These are phyloP conservation scores for Syzygium aromaticum DNA, from an alignment of 345 rosid genomes.

Conservation along the genomic window DNA sequence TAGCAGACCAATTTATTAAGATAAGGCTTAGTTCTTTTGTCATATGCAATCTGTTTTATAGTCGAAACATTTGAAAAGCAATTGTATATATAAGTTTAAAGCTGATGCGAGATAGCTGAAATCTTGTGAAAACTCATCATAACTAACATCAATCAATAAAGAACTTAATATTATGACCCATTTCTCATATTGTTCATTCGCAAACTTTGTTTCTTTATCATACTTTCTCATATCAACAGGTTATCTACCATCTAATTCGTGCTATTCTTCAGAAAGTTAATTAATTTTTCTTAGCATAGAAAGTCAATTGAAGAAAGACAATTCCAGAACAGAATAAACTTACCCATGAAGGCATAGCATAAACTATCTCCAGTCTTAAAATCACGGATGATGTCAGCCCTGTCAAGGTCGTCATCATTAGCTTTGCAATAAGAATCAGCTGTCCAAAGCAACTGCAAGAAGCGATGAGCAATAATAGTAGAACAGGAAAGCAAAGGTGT, in stretches of 20 bases:
- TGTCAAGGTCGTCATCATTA: constrained; percentile 12
- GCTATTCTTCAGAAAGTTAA: neutral
- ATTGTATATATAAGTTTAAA: neutral
- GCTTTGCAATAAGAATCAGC: neutral
- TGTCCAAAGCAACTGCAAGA: neutral
- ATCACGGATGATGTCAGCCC: constrained; percentile 92
- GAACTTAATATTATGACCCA: neutral
- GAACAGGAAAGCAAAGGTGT: neutral
- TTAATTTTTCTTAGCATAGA: neutral
- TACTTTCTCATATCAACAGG: neutral
- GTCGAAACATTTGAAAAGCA: neutral
- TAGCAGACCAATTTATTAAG: neutral
- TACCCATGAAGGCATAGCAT: constrained; percentile 91
- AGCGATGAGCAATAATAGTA: neutral
- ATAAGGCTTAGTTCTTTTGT: neutral
- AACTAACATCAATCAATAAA: neutral
- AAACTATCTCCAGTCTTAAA: constrained; percentile 95
- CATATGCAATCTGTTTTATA: neutral
- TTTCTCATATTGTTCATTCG: neutral
- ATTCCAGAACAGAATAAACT: constrained; percentile 8
- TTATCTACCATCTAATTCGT: neutral
- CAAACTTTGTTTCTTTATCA: neutral
- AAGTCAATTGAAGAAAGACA: neutral
- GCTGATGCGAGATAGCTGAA: neutral
- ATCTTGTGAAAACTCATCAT: neutral